Evolutionary conservation across 176 grass and related monocot genomes (phyloP).

Genomic region (Oryza meridionalis): DNA sequence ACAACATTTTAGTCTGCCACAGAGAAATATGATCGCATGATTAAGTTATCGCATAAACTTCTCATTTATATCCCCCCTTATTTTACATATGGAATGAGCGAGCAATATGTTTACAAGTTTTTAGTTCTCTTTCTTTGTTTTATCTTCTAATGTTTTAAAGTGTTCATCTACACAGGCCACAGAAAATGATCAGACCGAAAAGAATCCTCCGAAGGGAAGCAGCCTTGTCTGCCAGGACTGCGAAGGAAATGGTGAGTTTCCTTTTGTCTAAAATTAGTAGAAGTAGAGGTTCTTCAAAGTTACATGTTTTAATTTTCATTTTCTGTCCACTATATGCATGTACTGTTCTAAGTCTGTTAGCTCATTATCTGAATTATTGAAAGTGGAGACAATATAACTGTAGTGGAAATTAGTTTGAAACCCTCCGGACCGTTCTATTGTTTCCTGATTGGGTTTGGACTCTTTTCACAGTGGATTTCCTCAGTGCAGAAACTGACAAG

Average conservation of each 20-base stretch:
- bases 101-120: neutral
- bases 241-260: slow-evolving; percentile 66
- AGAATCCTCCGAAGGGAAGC: slow-evolving; percentile 46
- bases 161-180: slow-evolving; percentile 53
- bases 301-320: neutral
- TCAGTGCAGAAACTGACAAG: neutral
- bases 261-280: slow-evolving; percentile 19
- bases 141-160: slow-evolving; percentile 21
- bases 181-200: slow-evolving; percentile 46
- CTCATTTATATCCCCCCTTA: too few relatives aligned
- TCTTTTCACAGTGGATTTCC: neutral
- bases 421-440: neutral
- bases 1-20: neutral
- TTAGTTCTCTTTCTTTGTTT: slow-evolving; percentile 1
- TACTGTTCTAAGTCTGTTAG: neutral
- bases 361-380: neutral
- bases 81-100: neutral
- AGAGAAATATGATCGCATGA: neutral
- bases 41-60: neutral
- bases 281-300: neutral
- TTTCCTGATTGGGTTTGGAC: neutral
- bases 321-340: neutral
- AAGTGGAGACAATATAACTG: neutral
- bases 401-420: slow-evolving; percentile 3
- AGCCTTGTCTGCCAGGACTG: slow-evolving; percentile 66